Evolutionary conservation across 140 eudicot genomes (phyloP).

Genomic region (Oenanthe javanica): DNA sequence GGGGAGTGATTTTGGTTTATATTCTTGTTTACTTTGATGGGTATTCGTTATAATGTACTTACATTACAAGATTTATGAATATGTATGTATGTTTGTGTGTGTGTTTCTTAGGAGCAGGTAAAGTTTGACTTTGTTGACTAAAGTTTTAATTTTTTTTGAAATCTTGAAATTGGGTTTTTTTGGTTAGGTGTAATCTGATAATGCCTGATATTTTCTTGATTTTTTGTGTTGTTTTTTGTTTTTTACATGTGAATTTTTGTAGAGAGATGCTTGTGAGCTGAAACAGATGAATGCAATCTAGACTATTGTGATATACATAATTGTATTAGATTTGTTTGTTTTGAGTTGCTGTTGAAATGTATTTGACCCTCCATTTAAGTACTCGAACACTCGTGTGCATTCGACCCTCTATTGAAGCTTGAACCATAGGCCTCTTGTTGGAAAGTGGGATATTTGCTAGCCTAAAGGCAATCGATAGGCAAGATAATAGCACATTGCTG

Average conservation of each 20-base stretch:
- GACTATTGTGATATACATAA: slow-evolving; percentile 12
- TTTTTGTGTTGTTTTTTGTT: not conserved
- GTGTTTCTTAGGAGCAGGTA: not conserved
- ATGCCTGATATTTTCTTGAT: not conserved
- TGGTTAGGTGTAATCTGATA: not conserved
- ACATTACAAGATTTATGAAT: not conserved
- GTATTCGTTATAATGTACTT: not conserved
- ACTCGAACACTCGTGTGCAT: not conserved
- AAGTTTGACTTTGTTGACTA: slow-evolving; percentile 5
- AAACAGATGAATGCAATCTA: slow-evolving; percentile 9
- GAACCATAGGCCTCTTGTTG: too few relatives aligned
- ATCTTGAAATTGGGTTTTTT: slow-evolving; percentile 2
- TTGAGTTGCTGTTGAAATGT: not conserved
- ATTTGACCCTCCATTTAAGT: not conserved
- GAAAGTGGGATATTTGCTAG: not conserved
- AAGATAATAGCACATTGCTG: not conserved
- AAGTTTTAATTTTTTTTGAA: not conserved
- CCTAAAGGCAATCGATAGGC: not conserved
- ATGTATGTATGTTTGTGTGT: not conserved
- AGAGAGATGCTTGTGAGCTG: not conserved
- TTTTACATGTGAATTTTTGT: not conserved
- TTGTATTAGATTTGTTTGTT: not conserved
- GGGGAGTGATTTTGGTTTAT: slow-evolving; percentile 1
- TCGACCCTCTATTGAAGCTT: not conserved
- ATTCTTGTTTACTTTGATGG: not conserved